Evolutionary conservation across 2,329 filamentous ascomycete genomes (phyloP), one percentile per base, ranked within the genome.

Genomic region (Colletotrichum nymphaeae): DNA sequence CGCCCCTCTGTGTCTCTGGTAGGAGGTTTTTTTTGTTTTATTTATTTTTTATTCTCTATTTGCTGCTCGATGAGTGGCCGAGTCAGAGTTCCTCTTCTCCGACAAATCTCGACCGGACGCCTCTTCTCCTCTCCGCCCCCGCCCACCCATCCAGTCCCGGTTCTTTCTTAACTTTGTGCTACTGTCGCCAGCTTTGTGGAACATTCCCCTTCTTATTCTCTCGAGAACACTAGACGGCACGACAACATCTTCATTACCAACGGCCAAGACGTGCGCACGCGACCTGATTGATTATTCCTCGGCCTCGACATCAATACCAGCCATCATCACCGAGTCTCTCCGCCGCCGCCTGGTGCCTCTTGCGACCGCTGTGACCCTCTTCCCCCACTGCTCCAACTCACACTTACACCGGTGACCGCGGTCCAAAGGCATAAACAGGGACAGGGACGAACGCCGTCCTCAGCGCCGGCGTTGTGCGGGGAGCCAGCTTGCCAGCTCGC

Each of bases 371-470:
- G 70, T 59, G 46, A 69, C 66, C 59, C 42, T 49, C 42, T 35
- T 35, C 42, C 66, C 59, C 59, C 66, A 56, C 70, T 58, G 46
- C n/a, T 46, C 57, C 62, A 64, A 56, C 32, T 58, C 59, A 65
- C 66, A 70, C 67, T 73, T 73, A 73, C 60, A 73, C 71, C 19
- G 42, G 42, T n/a, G 42, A 49, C 42, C 67, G 46, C 32, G 60
- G 71, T 52, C 71, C 26, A 28, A 66, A 70, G 67, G 60, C 67
- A 62, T 73, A 71, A 64, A 66, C 71, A 70, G 60, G 56, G 49
- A 73, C 67, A 73, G 70, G 60, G 67, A 66, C 70, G 67, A 62
- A 65, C 67, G 67, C 67, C 67, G 67, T 62, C 30, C 46, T 70
- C 62, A 70, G 55, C 67, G 57, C 60, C 62, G 68, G 72, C 63